Evolutionary conservation across 2,329 filamentous ascomycete species (phyloP).

Genomic region (Phialophora macrospora): DNA sequence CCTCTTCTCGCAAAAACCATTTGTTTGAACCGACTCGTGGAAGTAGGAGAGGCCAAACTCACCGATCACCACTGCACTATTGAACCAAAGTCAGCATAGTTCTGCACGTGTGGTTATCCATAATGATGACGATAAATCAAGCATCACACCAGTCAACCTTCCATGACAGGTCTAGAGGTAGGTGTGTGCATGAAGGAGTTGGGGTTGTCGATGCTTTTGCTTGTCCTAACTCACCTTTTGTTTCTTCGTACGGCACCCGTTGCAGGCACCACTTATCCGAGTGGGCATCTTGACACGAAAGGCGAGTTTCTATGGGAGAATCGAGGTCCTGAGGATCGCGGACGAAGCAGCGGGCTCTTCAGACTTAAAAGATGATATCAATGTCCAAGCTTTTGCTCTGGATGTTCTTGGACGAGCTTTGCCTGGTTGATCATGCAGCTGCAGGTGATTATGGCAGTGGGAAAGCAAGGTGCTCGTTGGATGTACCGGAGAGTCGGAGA

Average conservation of each 20-base stretch:
- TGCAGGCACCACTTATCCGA: constrained; percentile 50
- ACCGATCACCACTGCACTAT: constrained; percentile 50
- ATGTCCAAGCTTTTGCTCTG: constrained; percentile 7
- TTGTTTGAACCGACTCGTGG: background rate
- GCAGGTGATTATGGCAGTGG: constrained; percentile 13
- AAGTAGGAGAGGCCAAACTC: constrained; percentile 27
- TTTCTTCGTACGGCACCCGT: constrained; percentile 49
- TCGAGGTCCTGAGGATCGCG: background rate
- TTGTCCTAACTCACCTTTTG: constrained; percentile 46
- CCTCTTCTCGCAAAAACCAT: background rate
- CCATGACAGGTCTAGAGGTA: background rate
- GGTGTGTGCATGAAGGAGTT: background rate
- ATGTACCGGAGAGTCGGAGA: constrained; percentile 11
- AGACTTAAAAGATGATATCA: constrained; percentile 16
- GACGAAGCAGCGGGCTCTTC: constrained; percentile 6
- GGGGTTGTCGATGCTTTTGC: no score
- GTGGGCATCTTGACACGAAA: constrained; percentile 41
- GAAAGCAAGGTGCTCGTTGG: constrained; percentile 10
- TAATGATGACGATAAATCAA: background rate
- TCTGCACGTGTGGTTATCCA: background rate
- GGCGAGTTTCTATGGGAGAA: background rate
- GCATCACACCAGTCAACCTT: background rate
- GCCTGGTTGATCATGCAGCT: constrained; percentile 8
- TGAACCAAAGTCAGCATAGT: constrained; percentile 21
- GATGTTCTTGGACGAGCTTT: constrained; percentile 1